Evolutionary conservation across 1,284 basidiomycete genomes (phyloP), one percentile per base, ranked within the genome.

Genomic region (Neonothopanus nambi): DNA sequence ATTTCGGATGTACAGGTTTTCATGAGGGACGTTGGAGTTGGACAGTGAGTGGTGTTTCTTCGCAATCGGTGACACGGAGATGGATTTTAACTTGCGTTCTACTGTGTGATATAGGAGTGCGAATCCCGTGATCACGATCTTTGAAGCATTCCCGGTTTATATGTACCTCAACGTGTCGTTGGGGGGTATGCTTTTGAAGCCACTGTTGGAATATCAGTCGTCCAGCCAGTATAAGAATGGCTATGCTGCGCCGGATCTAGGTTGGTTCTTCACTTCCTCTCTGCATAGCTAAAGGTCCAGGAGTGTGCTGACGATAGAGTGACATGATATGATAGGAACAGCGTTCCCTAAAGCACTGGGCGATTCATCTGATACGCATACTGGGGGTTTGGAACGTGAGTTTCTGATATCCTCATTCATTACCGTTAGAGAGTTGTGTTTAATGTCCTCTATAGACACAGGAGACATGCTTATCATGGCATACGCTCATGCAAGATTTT

Each of bases 1-100:
- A 52, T 60, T 0, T 68, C 68, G 0, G 77, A 80, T 57, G 66
- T 78, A 9, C 71, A 71, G 64, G 69, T 71, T 21, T 81, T 80
- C 65, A 76, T 80, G 76, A 79, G 71, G 60, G 71, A 78, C 60
- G 64, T 70, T 15, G 74, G 73, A 0, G 58, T 52, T 20, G 53
- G 51, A 8, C 51, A 53, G 69, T 70, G 51, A 30, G 64, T 58
- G 28, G 15, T 36, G 5, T 13, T 17, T 18, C 20, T 21, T n/a
- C n/a, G n/a, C n/a, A n/a, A n/a, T n/a, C n/a, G n/a, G n/a, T n/a
- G n/a, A n/a, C n/a, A n/a, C n/a, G n/a, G n/a, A n/a, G n/a, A n/a
- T n/a, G n/a, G n/a, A n/a, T n/a, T n/a, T n/a, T n/a, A n/a, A n/a
- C n/a, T 17, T 8, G 15, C 36, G 6, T 18, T 28, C 26, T 28